Evolutionary conservation across 306 rosid species (phyloP), one percentile per base, ranked within the genome.

Genomic region (Clitoria ternatea): DNA sequence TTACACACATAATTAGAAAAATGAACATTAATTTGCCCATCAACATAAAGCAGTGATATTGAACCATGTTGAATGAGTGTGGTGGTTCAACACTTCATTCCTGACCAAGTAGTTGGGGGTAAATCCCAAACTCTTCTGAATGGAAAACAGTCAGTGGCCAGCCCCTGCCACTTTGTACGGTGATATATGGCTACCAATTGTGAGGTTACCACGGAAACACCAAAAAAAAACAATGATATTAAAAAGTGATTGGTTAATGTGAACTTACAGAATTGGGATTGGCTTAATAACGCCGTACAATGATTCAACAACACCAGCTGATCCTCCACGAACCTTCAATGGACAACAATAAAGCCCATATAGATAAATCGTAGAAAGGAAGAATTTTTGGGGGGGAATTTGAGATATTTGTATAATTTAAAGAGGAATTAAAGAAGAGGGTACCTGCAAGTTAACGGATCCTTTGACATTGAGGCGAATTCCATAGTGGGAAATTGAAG

Each of bases 301-400:
- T 22, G 94, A 87, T 74, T 89, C 97, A 17, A 92, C 85, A 61
- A 87, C 85, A 50, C 97, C 97, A 13, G 92, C 94, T 24, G 97
- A 84, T 59, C 98, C 98, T 74, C 98, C 96, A 75, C 90, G 94
- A 76, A 94, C 86, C 98, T 94, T 77, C 81, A 66, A n/a, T n/a
- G n/a, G n/a, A n/a, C n/a, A n/a, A n/a, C n/a, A n/a, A n/a, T n/a
- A n/a, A n/a, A n/a, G n/a, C n/a, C n/a, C n/a, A n/a, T n/a, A n/a
- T n/a, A n/a, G n/a, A n/a, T n/a, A n/a, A n/a, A n/a, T 61, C 4
- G 18, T 53, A 17, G 15, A 70, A 75, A 9, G 35, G 26, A 24
- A 12, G 2, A 4, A 12, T 36, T 73, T 73, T 37, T 7, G 11
- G 56, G 24, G 70, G 56, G 8, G 65, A 63, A 45, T 23, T 14